Conservation (phyloP, 1,284 basidiomycete species). For the Irpex sp. region DNA sequence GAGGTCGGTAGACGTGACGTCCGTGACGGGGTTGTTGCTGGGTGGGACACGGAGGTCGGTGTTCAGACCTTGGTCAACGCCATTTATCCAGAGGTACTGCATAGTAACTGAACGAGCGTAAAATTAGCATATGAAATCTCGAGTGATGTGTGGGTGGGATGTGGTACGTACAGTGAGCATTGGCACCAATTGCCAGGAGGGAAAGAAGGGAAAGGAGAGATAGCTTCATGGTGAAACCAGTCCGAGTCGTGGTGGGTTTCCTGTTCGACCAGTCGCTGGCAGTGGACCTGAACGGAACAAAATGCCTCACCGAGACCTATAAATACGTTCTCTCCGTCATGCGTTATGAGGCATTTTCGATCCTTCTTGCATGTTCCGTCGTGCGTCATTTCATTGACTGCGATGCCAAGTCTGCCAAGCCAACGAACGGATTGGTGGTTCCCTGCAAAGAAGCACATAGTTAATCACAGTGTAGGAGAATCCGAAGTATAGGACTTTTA, state of each 20-base stretch:
- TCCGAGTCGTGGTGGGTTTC: background rate
- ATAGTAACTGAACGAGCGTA: conserved; percentile 32
- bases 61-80: conserved; percentile 40
- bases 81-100: conserved; percentile 47
- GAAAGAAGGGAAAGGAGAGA: conserved; percentile 26
- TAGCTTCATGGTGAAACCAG: conserved; percentile 22
- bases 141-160: background rate
- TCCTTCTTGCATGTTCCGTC: background rate
- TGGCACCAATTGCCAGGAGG: conserved; percentile 29
- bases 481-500: background rate
- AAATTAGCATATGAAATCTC: background rate
- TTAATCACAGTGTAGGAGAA: background rate
- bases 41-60: conserved; percentile 42
- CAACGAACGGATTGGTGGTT: background rate
- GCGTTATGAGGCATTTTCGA: background rate
- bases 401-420: background rate
- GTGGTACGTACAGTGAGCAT: conserved; percentile 35
- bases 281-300: background rate
- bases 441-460: background rate
- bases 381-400: background rate
- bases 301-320: background rate
- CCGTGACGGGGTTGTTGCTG: conserved; percentile 48
- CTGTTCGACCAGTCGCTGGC: background rate
- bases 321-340: background rate
- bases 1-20: conserved; percentile 43